A percentile compares a stretch with the other conserved stretches of the same genome.
Evolutionary conservation across 176 grass and related monocot species (phyloP).

Genomic region (Triticum turgidum): DNA sequence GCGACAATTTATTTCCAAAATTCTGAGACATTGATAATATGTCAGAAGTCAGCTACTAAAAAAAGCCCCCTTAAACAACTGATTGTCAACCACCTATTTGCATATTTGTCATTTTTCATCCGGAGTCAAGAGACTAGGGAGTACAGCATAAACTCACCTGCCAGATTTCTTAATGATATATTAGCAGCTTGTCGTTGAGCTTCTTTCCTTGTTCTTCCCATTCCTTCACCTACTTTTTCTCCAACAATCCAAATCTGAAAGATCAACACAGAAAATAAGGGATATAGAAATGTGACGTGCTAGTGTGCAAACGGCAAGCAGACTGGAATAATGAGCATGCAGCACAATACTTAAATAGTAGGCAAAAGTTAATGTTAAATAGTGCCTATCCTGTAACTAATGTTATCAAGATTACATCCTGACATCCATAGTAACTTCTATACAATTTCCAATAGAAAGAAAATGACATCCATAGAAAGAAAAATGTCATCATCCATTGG

Average conservation of each 20-base stretch:
- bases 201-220: constrained; percentile 86
- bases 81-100: constrained; percentile 5
- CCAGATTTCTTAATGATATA: constrained; percentile 70
- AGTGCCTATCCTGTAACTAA: not conserved
- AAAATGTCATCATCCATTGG: not conserved
- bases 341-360: not conserved
- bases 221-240: constrained; percentile 82
- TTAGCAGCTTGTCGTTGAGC: constrained; percentile 64
- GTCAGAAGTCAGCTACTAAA: constrained; percentile 6
- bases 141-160: constrained; percentile 42
- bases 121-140: constrained; percentile 10
- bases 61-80: not conserved
- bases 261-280: constrained; percentile 20
- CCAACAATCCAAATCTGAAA: constrained; percentile 90
- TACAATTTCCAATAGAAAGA: not conserved
- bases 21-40: not conserved
- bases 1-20: not conserved
- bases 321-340: constrained; percentile 14
- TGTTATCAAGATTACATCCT: constrained; percentile 8
- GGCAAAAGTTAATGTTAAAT: constrained; percentile 9
- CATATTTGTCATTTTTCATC: constrained; percentile 2
- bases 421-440: not conserved
- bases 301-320: constrained; percentile 2
- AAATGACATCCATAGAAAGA: not conserved
- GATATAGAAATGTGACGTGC: not conserved